Evolutionary conservation across 495 filamentous ascomycete genomes (phyloP).

Genomic region (Staphylotrichum tortipilum): DNA sequence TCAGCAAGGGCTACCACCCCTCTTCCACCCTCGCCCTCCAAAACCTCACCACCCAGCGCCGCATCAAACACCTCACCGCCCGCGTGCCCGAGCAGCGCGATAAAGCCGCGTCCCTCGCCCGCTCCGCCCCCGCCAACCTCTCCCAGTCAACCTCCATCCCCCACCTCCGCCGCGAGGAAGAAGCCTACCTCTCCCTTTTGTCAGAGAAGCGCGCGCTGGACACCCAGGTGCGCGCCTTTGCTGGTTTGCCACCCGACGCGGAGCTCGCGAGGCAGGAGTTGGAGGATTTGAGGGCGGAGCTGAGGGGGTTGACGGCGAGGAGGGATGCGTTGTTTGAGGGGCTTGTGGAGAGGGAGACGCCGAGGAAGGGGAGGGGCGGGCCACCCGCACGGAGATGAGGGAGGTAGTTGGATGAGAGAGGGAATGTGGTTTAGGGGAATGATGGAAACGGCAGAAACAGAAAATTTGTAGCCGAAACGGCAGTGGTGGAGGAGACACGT

Average conservation of each 20-base stretch:
- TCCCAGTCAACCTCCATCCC: constrained; percentile 37
- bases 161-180: constrained; percentile 45
- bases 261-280: constrained; percentile 58
- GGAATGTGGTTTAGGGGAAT: too few species aligned
- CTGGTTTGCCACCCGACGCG: constrained; percentile 60
- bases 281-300: constrained; percentile 52
- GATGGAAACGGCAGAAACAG: too few species aligned
- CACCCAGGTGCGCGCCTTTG: constrained; percentile 49
- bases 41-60: constrained; percentile 55
- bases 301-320: constrained; percentile 45
- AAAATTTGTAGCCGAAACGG: too few species aligned
- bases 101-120: constrained; percentile 28
- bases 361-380: constrained; percentile 25
- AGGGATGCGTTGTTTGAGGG: constrained; percentile 65
- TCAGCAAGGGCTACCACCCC: constrained; percentile 45
- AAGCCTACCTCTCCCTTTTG: constrained; percentile 42
- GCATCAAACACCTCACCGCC: constrained; percentile 48
- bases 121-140: constrained; percentile 17
- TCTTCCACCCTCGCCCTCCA: constrained; percentile 45
- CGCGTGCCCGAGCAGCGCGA: constrained; percentile 49
- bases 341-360: constrained; percentile 44
- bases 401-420: not conserved
- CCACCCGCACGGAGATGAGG: not conserved
- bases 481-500: too few species aligned
- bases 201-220: constrained; percentile 49